Evolutionary conservation across 768 basidiomycete genomes (phyloP), one percentile per base, ranked within the genome.

Genomic region (Candolleomyces eurysporus): DNA sequence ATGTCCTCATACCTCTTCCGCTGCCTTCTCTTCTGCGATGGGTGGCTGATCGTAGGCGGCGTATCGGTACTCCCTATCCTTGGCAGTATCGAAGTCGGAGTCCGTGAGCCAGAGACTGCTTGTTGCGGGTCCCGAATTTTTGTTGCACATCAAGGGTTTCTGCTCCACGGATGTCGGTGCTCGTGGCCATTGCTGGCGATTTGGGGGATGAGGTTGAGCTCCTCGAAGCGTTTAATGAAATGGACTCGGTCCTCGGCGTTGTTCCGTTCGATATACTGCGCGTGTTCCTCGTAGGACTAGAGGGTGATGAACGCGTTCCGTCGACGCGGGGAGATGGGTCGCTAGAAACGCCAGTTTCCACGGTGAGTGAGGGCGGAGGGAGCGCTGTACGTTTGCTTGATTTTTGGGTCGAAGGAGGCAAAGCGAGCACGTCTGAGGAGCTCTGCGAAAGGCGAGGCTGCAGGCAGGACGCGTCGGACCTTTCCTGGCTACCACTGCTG

Each of bases 271-370:
- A 89, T 88, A 71, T 88, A 92, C 65, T 91, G 80, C 60, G 90
- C 84, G 58, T 77, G 84, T 36, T 88, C 84, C 69, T 94, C 92
- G 71, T 90, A 84, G 1, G 84, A 76, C 54, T 80, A 77, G 30
- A 94, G 79, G 19, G 87, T 84, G 61, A 94, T 84, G 67, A 81
- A 84, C 10, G 85, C 83, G 63, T 84, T 79, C 50, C 82, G 82
- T 36, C 85, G 82, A 57, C 88, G 84, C 52, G 75, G 2, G 90
- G 78, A n/a, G 22, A 94, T 83, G 22, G 91, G 89, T 0, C 92
- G 87, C 73, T 96, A 95, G 63, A 95, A 77, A 22, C 93, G 94
- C 84, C 86, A 96, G 76, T 93, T 83, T 58, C 91, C 91, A 26
- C 92, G 84, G 65, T 88, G 79, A 11, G 87, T 85, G 69, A 91